Percentiles rank a stretch among this genome's conserved stretches.
phyloP scores from a whole-genome alignment of 2,329 filamentous ascomycete genomes.

The Pseudogymnoascus sp. region DNA sequence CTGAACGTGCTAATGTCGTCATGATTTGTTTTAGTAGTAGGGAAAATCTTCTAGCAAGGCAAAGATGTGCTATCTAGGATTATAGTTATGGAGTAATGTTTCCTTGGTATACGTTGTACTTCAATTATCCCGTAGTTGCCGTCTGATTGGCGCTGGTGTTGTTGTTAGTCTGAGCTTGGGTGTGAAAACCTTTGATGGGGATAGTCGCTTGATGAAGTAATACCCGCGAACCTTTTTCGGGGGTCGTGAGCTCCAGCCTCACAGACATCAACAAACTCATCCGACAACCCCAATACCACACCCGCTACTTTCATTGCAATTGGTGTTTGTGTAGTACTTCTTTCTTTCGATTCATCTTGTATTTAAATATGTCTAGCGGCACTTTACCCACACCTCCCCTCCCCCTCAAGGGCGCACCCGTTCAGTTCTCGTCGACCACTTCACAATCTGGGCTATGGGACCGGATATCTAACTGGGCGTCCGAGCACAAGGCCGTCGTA shows the following conservation, averaged over 20 bases:
- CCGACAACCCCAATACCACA: conserved; percentile 1
- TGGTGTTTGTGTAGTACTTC: conserved; percentile 2
- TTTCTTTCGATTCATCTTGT: conserved; percentile 11
- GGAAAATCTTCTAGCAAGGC: background rate
- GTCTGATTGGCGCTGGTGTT: background rate
- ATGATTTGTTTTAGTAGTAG: background rate
- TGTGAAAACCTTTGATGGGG: conserved; percentile 4
- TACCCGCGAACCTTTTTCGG: conserved; percentile 13
- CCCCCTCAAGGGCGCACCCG: conserved; percentile 7
- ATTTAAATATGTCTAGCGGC: conserved; percentile 12
- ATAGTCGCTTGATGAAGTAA: conserved; percentile 5
- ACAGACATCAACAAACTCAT: conserved; percentile 10
- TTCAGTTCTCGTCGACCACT: conserved; percentile 26
- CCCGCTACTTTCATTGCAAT: conserved; percentile 9
- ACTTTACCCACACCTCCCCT: conserved; percentile 1
- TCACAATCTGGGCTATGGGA: conserved; percentile 53
- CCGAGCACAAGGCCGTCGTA: conserved; percentile 89
- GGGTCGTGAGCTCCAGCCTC: conserved; percentile 4
- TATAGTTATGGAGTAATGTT: background rate
- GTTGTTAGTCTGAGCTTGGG: conserved; percentile 5
- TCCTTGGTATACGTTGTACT: conserved; percentile 1
- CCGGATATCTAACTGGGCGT: conserved; percentile 81
- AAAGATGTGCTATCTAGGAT: background rate
- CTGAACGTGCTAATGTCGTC: background rate
- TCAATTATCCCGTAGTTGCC: background rate